Conservation (phyloP, 306 rosid species). For the Macrotyloma uniflorum region DNA sequence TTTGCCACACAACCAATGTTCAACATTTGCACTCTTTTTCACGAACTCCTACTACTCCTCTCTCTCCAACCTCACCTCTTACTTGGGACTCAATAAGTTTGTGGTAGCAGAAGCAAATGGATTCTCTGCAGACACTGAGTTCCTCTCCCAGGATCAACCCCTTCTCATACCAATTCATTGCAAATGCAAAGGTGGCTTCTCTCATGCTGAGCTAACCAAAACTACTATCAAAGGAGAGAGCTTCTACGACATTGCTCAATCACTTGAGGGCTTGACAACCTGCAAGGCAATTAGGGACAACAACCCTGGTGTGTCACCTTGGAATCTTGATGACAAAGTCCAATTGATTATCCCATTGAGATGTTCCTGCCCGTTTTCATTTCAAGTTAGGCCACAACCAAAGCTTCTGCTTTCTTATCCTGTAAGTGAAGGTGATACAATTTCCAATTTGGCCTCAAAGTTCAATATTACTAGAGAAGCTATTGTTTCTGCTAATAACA, state of each 20-base stretch:
- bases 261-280: constrained; percentile 79
- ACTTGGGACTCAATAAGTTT: constrained; percentile 64
- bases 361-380: constrained; percentile 76
- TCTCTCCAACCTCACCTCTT: constrained; percentile 69
- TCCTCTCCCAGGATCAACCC: constrained; percentile 59
- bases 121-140: constrained; percentile 68
- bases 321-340: constrained; percentile 50
- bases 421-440: constrained; percentile 60
- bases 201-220: constrained; percentile 58
- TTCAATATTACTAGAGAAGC: constrained; percentile 68
- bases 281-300: constrained; percentile 65
- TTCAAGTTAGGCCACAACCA: constrained; percentile 43
- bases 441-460: constrained; percentile 66
- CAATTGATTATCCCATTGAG: constrained; percentile 65
- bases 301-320: constrained; percentile 65
- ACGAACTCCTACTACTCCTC: constrained; percentile 71
- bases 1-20: constrained; percentile 54
- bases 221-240: constrained; percentile 66
- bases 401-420: constrained; percentile 74
- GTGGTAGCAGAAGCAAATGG: constrained; percentile 65
- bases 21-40: constrained; percentile 67
- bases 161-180: constrained; percentile 79
- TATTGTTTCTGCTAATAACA: constrained; percentile 58
- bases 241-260: constrained; percentile 62
- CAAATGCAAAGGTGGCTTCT: constrained; percentile 60